Percentiles rank a stretch among this genome's conserved stretches.
These are phyloP conservation scores for Ganoderma lingzhi DNA, from an alignment of 1,284 basidiomycete genomes.

Conservation along the genomic window DNA sequence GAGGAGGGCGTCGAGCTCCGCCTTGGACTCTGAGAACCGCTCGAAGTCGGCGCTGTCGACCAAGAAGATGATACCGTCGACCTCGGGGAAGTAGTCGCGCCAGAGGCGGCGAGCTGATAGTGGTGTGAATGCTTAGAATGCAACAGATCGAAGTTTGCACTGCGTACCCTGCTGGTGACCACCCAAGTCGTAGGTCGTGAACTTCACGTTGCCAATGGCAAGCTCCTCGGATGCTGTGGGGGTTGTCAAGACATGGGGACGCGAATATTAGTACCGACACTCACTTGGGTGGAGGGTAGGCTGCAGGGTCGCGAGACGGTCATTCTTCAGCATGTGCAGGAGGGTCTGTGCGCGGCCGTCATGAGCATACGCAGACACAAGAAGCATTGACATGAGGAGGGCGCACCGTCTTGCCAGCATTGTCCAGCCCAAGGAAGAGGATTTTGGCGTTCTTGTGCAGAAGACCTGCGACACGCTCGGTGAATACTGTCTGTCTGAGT, in stretches of 20 bases:
- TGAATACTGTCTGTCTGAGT: conserved; percentile 1
- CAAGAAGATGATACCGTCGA: conserved; percentile 98
- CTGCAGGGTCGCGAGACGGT: conserved; percentile 96
- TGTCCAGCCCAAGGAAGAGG: conserved; percentile 98
- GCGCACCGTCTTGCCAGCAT: conserved; percentile 98
- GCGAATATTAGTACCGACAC: conserved; percentile 33
- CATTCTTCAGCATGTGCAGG: conserved; percentile 99
- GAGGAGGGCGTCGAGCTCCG: conserved; percentile 95
- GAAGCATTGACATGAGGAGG: conserved; percentile 11
- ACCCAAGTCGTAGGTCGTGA: conserved; percentile 98
- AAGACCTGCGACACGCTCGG: conserved; percentile 66
- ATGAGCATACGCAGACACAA: neutral
- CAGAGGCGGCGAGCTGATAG: conserved; percentile 92
- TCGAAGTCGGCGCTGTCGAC: conserved; percentile 98
- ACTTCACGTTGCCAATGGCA: conserved; percentile 98
- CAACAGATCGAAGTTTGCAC: neutral
- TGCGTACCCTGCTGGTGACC: conserved; percentile 93
- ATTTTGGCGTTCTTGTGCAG: conserved; percentile 99
- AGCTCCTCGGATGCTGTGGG: conserved; percentile 94
- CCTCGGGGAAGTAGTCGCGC: conserved; percentile 99
- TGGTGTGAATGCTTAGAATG: conserved; percentile 21
- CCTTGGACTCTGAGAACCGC: conserved; percentile 95
- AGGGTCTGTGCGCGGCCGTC: conserved; percentile 77
- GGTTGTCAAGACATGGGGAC: conserved; percentile 12
- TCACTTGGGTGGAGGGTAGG: conserved; percentile 99